Evolutionary conservation across 2,329 filamentous ascomycete genomes (phyloP), one percentile per base, ranked within the genome.

Genomic region (Verticillium nonalfalfae): DNA sequence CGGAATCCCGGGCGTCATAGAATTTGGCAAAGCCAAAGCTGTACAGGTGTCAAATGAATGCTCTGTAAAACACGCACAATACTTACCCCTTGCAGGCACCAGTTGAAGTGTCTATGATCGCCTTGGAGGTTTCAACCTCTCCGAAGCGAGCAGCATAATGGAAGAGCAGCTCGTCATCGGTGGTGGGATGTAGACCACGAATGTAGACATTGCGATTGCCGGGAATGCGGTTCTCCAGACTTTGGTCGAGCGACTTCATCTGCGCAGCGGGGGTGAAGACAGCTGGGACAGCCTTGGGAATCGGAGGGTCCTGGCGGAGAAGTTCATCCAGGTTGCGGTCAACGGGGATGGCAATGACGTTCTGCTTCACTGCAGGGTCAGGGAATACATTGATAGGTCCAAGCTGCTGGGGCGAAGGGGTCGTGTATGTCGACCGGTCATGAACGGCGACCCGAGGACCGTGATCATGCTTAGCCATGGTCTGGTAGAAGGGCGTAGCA

Each of bases 1-100:
- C 93, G 13, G 95, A 97, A 67, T 97, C 89, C 60, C 89, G 87
- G 65, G 90, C 90, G 68, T 91, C 90, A 74, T 85, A 90, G 74
- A 96, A 99, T 76, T 97, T 97, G 74, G 97, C 94, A 73, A 99
- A 99, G 5, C 95, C 95, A 72, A 98, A 99, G 14, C 95, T 98
- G 69, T 18, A 61, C 31, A 56, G 40, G 7, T 10, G 66, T 79
- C 62, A 79, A 71, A 62, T 64, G 58, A 55, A 57, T 33, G 58
- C 26, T 7, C 9, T 15, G 40, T 63, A 52, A 57, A 62, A 15
- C 14, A 55, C n/a, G 26, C 54, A 56, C 13, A 9, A 55, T 13
- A 77, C 83, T 70, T 78, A 96, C 95, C 95, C 95, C 79, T 99
- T 99, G 85, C 95, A 99, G 65, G 93, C 89, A 63, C 93, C 91